Base-by-base conservation (phyloP, 1,284 basidiomycete species). In the Sporisorium graminicola region DNA sequence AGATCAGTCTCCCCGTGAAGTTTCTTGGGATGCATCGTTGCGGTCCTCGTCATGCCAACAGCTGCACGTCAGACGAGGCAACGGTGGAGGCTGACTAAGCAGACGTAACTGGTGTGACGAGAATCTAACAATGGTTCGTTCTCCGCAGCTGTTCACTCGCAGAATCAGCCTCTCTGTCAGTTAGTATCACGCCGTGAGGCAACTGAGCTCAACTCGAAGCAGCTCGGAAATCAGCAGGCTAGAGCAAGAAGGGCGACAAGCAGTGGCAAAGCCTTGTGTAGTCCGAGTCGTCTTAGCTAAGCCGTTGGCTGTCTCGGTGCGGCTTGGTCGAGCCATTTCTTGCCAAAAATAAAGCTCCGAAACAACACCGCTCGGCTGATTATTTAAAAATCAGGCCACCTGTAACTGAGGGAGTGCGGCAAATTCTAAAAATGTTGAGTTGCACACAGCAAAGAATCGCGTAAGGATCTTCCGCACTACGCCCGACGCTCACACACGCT, bases 41-140 rank as follows among this genome's bases (percentile, higher is more conserved):
- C 29, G 27, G n/a, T 50, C 18, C 49, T 52, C 50, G 4, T 47
- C 44, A 57, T 47, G 56, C 56, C 5, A 10, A 29, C 56, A 13
- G 29, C 43, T 57, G 55, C 55, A 46, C 31, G 42, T 42, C 37
- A 2, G 16, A 18, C 22, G 4, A 5, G 29, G 9, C 22, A 9
- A 31, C 22, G 31, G 55, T 57, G 55, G 55, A 57, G 55, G 55
- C 55, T 57, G 43, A 57, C 55, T 57, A 22, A 57, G 24, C 26
- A 22, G 5, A 6, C 27, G 18, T 20, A 55, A 22, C n/a, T 7
- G 13, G 16, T 5, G n/a, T 46, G 2, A 7, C 0, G 0, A 6
- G 8, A 29, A 9, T 44, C 27, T 55, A 55, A 55, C 52, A 53
- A 37, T 12, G 6, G 8, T 9, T 3, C 14, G 6, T 14, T 14